Conservation (phyloP, 371 early-diverging fungal genomes). For the Entomophthora muscae region DNA sequence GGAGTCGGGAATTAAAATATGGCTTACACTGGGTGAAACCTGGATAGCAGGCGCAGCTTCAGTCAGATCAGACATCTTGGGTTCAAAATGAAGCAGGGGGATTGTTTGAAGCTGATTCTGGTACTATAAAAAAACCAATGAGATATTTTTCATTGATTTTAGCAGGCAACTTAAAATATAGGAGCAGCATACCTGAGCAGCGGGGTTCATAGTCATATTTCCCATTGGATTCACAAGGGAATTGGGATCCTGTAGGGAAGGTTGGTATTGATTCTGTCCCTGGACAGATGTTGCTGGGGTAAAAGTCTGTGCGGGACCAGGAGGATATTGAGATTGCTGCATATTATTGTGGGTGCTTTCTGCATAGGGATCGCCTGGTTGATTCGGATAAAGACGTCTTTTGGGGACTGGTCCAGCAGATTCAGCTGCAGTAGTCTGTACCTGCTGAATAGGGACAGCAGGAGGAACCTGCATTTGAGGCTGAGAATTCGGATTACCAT, state of each 20-base stretch:
- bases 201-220: not conserved
- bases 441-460: not conserved
- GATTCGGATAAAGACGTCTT: conserved; percentile 1
- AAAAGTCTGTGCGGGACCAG: not conserved
- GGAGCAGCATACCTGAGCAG: not conserved
- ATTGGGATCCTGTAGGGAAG: not conserved
- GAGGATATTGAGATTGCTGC: not conserved
- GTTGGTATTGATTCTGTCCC: not conserved
- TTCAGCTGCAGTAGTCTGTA: not conserved
- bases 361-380: not conserved
- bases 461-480: not conserved
- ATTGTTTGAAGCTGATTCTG: conserved; percentile 18
- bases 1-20: no score
- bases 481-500: not conserved
- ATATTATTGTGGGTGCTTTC: not conserved
- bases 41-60: conserved; percentile 30
- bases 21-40: conserved; percentile 34
- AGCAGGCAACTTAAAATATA: not conserved
- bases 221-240: conserved; percentile 4
- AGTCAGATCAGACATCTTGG: conserved; percentile 31
- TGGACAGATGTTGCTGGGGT: conserved; percentile 6
- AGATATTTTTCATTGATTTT: not conserved
- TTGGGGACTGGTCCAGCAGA: not conserved
- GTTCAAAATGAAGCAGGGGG: conserved; percentile 29
- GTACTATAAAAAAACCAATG: conserved; percentile 5